phyloP scores from a whole-genome alignment of 2,329 filamentous ascomycete species.

The Penicillium sp. region DNA sequence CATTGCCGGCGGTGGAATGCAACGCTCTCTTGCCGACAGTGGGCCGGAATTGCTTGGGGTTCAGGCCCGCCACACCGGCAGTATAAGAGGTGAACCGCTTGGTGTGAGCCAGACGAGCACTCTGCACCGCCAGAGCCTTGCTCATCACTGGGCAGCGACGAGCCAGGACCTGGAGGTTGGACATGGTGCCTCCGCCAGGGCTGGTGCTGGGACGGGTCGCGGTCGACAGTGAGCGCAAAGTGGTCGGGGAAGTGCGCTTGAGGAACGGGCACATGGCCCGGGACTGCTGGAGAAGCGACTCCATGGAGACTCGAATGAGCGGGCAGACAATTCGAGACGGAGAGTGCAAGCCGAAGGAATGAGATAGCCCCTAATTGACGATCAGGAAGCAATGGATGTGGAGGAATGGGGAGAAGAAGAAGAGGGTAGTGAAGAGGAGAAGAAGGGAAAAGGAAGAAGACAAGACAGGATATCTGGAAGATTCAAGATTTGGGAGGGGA shows the following conservation, averaged over 20 bases:
- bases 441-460: no score
- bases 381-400: no score
- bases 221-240: slow-evolving; percentile 75
- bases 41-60: no score
- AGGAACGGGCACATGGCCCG: slow-evolving; percentile 96
- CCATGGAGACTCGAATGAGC: no score
- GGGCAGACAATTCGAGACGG: no score
- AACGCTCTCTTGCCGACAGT: slow-evolving; percentile 58
- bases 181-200: slow-evolving; percentile 87
- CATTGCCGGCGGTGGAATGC: slow-evolving; percentile 71
- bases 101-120: slow-evolving; percentile 33
- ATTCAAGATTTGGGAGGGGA: no score
- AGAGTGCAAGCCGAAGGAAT: no score
- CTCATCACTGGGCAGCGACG: slow-evolving; percentile 97
- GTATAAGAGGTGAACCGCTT: slow-evolving; percentile 35
- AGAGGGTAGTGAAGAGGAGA: background rate
- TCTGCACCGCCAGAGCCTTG: slow-evolving; percentile 85
- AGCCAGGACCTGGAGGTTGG: slow-evolving; percentile 87
- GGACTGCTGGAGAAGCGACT: slow-evolving; percentile 87
- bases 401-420: background rate
- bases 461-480: no score
- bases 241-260: slow-evolving; percentile 84
- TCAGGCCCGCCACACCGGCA: no score
- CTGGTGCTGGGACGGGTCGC: slow-evolving; percentile 51
- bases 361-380: no score